A percentile compares a stretch with the other conserved stretches of the same genome.
These are phyloP conservation scores for Torulaspora maleeae DNA, from an alignment of 805 yeast genomes.

Conservation along the genomic window DNA sequence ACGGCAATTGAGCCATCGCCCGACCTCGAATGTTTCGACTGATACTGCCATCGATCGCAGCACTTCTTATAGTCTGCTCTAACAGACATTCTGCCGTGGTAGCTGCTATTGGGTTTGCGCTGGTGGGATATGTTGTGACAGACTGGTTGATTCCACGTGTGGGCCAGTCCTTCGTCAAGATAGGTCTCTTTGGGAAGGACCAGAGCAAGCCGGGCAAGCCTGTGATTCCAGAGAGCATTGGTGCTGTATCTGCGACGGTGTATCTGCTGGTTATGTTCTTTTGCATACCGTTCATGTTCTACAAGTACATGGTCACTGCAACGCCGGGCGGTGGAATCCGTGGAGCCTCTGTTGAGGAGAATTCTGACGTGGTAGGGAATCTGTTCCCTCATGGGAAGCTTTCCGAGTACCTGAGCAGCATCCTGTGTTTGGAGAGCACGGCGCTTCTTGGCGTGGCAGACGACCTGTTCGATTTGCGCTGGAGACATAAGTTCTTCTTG, in stretches of 20 bases:
- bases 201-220: constrained; percentile 72
- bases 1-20: background rate
- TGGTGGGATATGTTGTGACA: constrained; percentile 62
- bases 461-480: constrained; percentile 89
- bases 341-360: constrained; percentile 20
- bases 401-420: constrained; percentile 80
- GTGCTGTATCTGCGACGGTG: constrained; percentile 80
- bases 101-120: constrained; percentile 61
- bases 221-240: constrained; percentile 83
- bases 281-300: constrained; percentile 83
- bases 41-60: constrained; percentile 13
- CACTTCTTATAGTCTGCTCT: constrained; percentile 18
- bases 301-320: constrained; percentile 59
- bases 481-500: constrained; percentile 95
- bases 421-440: constrained; percentile 78
- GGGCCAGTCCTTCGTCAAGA: constrained; percentile 59
- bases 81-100: constrained; percentile 25
- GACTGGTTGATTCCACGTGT: constrained; percentile 61
- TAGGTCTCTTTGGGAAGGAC: constrained; percentile 85
- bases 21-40: constrained; percentile 9
- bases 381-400: constrained; percentile 75
- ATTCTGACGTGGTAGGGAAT: constrained; percentile 12
- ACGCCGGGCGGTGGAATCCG: constrained; percentile 59
- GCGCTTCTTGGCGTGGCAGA: constrained; percentile 84
- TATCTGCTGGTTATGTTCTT: constrained; percentile 76